Conservation (phyloP, 306 rosid genomes). For the Benincasa hispida region DNA sequence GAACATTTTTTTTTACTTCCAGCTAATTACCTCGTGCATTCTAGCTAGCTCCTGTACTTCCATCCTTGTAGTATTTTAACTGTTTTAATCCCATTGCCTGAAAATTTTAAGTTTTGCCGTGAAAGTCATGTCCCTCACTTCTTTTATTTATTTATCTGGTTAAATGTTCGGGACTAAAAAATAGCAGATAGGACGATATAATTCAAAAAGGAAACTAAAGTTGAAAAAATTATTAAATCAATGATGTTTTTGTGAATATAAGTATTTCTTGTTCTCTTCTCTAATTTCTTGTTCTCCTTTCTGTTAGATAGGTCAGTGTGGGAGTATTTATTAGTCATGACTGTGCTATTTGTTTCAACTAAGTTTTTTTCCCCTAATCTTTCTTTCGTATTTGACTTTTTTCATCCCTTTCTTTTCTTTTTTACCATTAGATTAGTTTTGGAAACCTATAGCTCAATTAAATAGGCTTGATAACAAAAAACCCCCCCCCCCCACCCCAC, state of each 20-base stretch:
- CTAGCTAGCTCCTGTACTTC: not conserved
- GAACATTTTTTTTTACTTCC: not conserved
- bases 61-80: not conserved
- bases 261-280: not conserved
- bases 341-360: not conserved
- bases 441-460: not conserved
- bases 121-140: not conserved
- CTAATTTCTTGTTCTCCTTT: no score
- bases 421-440: not conserved
- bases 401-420: not conserved
- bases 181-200: not conserved
- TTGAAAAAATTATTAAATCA: not conserved
- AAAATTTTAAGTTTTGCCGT: not conserved
- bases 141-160: not conserved
- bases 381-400: not conserved
- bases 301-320: not conserved
- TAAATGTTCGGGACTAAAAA: not conserved
- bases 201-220: not conserved
- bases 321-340: not conserved
- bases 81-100: not conserved
- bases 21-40: not conserved
- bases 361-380: not conserved
- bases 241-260: not conserved
- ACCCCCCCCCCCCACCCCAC: no score
- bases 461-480: no score